phyloP scores from a whole-genome alignment of 176 grass and related monocot species.

The Coix lacrymajobi region DNA sequence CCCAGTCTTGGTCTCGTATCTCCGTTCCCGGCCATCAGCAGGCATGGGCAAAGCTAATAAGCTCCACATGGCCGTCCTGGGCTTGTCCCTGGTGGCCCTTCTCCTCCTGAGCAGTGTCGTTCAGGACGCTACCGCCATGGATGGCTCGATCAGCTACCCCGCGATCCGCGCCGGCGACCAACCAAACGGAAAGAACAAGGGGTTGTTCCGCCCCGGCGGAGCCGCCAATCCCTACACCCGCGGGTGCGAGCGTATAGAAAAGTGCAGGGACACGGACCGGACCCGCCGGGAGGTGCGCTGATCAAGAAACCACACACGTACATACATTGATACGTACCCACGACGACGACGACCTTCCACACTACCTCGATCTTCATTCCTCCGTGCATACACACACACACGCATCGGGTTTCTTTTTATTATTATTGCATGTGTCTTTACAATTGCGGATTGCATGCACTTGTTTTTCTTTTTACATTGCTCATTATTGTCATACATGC shows the following conservation, averaged over 20 bases:
- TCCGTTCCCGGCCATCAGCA: too few species aligned
- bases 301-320: not conserved
- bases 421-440: too few species aligned
- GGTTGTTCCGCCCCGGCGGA: not conserved
- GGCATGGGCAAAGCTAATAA: conserved; percentile 7
- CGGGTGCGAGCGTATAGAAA: not conserved
- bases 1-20: too few species aligned
- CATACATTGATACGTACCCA: too few species aligned
- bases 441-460: too few species aligned
- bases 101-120: conserved; percentile 10
- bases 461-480: too few species aligned
- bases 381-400: too few species aligned
- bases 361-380: too few species aligned
- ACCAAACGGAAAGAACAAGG: not conserved
- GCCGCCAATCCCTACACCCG: not conserved
- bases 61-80: not conserved
- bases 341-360: not conserved
- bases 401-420: too few species aligned
- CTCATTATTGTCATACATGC: too few species aligned
- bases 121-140: not conserved
- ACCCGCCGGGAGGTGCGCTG: not conserved
- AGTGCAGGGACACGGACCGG: too few species aligned
- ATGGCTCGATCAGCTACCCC: not conserved
- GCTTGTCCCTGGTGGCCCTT: conserved; percentile 1
- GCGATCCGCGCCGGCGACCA: not conserved